Percentiles rank a stretch among this genome's conserved stretches.
These are phyloP conservation scores for Dalbergia cochinchinensis DNA, from an alignment of 306 rosid species.

Conservation along the genomic window DNA sequence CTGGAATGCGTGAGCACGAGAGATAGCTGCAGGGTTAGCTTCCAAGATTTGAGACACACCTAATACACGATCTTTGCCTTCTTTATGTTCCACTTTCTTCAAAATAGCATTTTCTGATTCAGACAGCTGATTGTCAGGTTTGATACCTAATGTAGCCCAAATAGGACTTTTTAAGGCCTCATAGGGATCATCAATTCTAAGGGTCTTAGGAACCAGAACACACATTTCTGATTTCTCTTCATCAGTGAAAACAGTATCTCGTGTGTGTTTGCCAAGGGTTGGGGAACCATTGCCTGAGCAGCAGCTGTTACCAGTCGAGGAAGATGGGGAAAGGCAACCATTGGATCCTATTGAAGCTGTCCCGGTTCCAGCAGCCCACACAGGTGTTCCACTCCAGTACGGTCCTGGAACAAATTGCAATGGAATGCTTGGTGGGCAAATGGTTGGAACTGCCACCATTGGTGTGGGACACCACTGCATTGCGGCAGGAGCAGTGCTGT, in stretches of 20 bases:
- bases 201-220: conserved; percentile 55
- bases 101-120: conserved; percentile 24
- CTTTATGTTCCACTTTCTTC: conserved; percentile 30
- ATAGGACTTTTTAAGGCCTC: conserved; percentile 54
- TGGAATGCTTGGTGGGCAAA: conserved; percentile 56
- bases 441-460: conserved; percentile 56
- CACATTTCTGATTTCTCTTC: conserved; percentile 53
- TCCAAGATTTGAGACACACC: conserved; percentile 55
- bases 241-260: conserved; percentile 49
- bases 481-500: conserved; percentile 32
- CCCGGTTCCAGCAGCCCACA: conserved; percentile 53
- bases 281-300: conserved; percentile 54
- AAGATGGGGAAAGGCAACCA: conserved; percentile 55
- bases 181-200: conserved; percentile 51
- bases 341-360: conserved; percentile 52
- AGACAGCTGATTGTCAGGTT: conserved; percentile 36
- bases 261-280: conserved; percentile 63
- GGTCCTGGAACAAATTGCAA: conserved; percentile 61
- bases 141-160: conserved; percentile 47
- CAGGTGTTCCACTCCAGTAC: conserved; percentile 56
- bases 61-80: conserved; percentile 41
- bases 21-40: conserved; percentile 54
- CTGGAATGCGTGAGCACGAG: conserved; percentile 50
- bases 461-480: conserved; percentile 59
- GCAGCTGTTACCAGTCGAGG: conserved; percentile 55